phyloP scores from a whole-genome alignment of 148 eudicot species.

The Amaranthus cruentus region DNA sequence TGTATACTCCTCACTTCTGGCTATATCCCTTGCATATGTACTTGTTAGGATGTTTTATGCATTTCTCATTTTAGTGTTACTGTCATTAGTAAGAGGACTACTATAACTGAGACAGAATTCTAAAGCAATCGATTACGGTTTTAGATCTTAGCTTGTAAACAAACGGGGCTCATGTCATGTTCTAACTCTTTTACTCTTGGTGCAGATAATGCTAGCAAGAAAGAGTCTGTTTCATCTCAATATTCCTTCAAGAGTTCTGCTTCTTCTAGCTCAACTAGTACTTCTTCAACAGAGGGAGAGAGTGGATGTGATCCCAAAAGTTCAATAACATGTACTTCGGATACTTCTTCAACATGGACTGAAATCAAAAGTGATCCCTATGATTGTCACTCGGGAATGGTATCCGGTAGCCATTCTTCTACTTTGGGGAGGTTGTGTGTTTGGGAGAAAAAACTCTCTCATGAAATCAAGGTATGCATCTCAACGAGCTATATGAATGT shows the following conservation, averaged over 20 bases:
- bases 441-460: slow-evolving; percentile 66
- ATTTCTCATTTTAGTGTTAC: background rate
- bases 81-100: background rate
- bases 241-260: slow-evolving; percentile 48
- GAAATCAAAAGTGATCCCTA: slow-evolving; percentile 24
- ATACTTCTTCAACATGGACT: slow-evolving; percentile 36
- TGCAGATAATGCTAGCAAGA: slow-evolving; percentile 35
- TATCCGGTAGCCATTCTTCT: slow-evolving; percentile 53
- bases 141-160: background rate
- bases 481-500: too few species aligned
- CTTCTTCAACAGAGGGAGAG: slow-evolving; percentile 42
- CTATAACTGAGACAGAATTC: background rate
- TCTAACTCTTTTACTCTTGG: background rate
- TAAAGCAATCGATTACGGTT: background rate
- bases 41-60: background rate
- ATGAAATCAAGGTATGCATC: slow-evolving; percentile 49
- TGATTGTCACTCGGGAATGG: slow-evolving; percentile 42
- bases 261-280: slow-evolving; percentile 33
- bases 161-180: background rate
- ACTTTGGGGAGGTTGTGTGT: slow-evolving; percentile 57
- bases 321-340: slow-evolving; percentile 37
- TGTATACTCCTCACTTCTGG: too few species aligned
- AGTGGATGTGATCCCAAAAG: slow-evolving; percentile 37
- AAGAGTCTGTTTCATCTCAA: slow-evolving; percentile 29
- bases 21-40: too few species aligned